Evolutionary conservation across 208 protist genomes (phyloP).

Genomic region (Leishmania arabica): DNA sequence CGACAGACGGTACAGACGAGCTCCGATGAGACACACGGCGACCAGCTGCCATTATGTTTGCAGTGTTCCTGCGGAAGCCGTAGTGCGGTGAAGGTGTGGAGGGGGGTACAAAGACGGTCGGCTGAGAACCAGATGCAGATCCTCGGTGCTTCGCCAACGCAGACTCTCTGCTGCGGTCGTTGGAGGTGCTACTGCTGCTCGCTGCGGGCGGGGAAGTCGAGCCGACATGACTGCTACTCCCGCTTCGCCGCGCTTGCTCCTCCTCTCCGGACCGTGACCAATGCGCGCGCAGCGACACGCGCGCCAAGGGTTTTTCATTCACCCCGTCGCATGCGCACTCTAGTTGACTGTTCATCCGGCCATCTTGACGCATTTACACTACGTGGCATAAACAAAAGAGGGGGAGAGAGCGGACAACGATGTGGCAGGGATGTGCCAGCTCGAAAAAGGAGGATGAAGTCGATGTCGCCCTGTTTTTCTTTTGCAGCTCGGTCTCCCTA

Average conservation of each 20-base stretch:
- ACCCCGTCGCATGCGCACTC: constrained; percentile 23
- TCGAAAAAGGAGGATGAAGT: background rate
- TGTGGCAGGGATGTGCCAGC: background rate
- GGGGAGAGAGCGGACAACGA: background rate
- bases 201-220: constrained; percentile 6
- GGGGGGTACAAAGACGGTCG: constrained; percentile 24
- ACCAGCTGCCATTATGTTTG: constrained; percentile 27
- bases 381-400: constrained; percentile 2
- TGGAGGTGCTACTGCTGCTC: constrained; percentile 9
- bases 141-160: background rate
- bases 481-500: background rate
- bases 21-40: constrained; percentile 29
- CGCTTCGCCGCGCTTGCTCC: constrained; percentile 2
- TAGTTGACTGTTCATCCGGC: constrained; percentile 24
- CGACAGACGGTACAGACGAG: constrained; percentile 12
- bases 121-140: constrained; percentile 8
- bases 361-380: constrained; percentile 30
- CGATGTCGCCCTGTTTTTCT: background rate
- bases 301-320: constrained; percentile 11
- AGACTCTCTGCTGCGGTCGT: constrained; percentile 2
- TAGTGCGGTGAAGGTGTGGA: constrained; percentile 35
- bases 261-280: constrained; percentile 16
- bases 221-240: constrained; percentile 7
- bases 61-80: constrained; percentile 30
- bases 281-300: constrained; percentile 7